Evolutionary conservation across 805 yeast genomes (phyloP), one percentile per base, ranked within the genome.

Genomic region (Barnettozyma siamensis): DNA sequence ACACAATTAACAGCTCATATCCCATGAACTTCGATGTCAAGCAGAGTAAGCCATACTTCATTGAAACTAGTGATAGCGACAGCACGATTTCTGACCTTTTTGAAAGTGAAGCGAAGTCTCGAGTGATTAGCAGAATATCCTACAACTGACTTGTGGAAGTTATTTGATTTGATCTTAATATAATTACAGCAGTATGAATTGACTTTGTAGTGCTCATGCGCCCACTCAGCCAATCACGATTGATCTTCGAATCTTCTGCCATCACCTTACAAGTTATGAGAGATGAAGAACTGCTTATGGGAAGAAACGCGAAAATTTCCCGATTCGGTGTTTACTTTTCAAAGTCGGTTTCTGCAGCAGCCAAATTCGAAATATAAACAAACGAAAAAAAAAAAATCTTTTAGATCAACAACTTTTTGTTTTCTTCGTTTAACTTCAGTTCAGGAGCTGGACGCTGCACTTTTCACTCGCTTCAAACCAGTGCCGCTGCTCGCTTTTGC

Each of bases 51-150:
- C 33, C 20, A 7, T 30, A 30, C n/a, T 16, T 28, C 11, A 11
- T 5, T 20, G 24, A 32, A 5, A 30, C n/a, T n/a, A n/a, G 21
- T 17, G 41, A 38, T 11, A 9, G 16, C 4, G 33, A 38, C 8
- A 29, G 33, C 13, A 17, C 28, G 2, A 40, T 35, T 13, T 40
- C 42, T 8, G 38, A 40, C 16, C 15, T 40, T 26, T 40, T 40
- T 10, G 21, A 30, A n/a, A 21, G 20, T 7, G 35, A 31, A 6
- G 31, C 38, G 3, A 11, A 17, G 7, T 40, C 42, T 2, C 21
- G 30, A n/a, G 17, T 40, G 23, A 19, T 39, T 19, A 23, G 35
- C 18, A 26, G 13, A 13, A n/a, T n/a, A n/a, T n/a, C n/a, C n/a
- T n/a, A n/a, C n/a, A n/a, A n/a, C n/a, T n/a, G n/a, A n/a, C n/a